These are phyloP conservation scores for Monoraphidium neglectum DNA, from an alignment of 139 green algal genomes.

Conservation along the genomic window DNA sequence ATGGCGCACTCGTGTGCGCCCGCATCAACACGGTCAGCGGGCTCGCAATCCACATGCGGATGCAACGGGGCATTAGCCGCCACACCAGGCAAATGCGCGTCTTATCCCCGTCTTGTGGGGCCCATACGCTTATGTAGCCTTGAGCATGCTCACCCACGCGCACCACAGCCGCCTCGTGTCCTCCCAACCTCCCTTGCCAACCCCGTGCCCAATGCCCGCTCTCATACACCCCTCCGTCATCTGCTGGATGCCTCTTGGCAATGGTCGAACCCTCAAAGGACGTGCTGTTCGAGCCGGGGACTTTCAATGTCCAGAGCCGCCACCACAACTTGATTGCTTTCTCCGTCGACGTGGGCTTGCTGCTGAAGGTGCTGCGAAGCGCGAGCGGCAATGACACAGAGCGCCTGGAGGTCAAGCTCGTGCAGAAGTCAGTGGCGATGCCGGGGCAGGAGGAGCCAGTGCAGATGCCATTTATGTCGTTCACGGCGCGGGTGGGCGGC, in stretches of 20 bases:
- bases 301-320: conserved; percentile 51
- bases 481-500: conserved; percentile 42
- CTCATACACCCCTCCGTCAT: no score
- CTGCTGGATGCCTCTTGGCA: no score
- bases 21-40: conserved; percentile 30
- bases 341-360: conserved; percentile 59
- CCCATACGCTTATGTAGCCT: no score
- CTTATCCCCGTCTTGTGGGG: no score
- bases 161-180: no score
- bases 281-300: conserved; percentile 60
- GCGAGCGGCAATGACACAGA: conserved; percentile 32
- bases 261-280: no score
- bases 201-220: no score
- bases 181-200: no score
- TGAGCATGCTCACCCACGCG: no score
- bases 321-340: conserved; percentile 79
- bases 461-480: conserved; percentile 65
- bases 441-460: conserved; percentile 20
- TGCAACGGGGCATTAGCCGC: no score
- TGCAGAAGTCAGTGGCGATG: conserved; percentile 32
- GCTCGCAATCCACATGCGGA: no score
- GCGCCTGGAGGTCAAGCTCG: conserved; percentile 60
- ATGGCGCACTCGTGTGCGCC: conserved; percentile 67
- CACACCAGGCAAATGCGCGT: no score
- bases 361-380: conserved; percentile 67